phyloP scores from a whole-genome alignment of 2,329 filamentous ascomycete genomes.

The Chrysoporthe cubensis region DNA sequence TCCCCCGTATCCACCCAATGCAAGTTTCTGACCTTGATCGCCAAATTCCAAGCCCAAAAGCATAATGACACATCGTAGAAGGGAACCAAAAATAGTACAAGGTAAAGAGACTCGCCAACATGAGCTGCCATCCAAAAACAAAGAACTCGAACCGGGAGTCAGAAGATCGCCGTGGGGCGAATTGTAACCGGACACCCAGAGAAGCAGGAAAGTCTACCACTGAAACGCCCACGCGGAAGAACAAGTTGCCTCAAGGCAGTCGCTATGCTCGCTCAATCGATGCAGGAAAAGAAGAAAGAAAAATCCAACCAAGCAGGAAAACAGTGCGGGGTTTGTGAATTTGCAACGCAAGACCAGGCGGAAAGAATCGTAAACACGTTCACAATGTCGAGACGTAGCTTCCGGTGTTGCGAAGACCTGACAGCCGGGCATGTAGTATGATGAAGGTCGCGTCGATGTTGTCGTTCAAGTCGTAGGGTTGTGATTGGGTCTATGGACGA shows the following conservation, averaged over 20 bases:
- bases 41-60: neutral
- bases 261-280: conserved; percentile 28
- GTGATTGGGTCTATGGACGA: conserved; percentile 4
- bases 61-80: neutral
- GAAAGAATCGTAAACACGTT: conserved; percentile 6
- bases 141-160: conserved; percentile 5
- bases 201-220: conserved; percentile 20
- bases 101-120: neutral
- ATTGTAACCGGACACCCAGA: conserved; percentile 23
- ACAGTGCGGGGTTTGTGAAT: neutral
- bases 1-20: conserved; percentile 31
- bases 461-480: conserved; percentile 10
- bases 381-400: conserved; percentile 14
- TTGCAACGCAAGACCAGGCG: conserved; percentile 17
- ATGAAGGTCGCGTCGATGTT: conserved; percentile 8
- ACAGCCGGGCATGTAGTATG: conserved; percentile 10
- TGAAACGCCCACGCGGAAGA: conserved; percentile 22
- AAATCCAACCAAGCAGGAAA: conserved; percentile 16
- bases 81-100: neutral
- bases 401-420: conserved; percentile 10
- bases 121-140: conserved; percentile 2
- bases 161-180: conserved; percentile 27
- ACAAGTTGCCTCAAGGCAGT: conserved; percentile 11
- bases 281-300: conserved; percentile 6
- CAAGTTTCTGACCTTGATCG: conserved; percentile 9